Evolutionary conservation across 2,329 filamentous ascomycete species (phyloP).

Genomic region (Phaeosphaeriaceae sp.): DNA sequence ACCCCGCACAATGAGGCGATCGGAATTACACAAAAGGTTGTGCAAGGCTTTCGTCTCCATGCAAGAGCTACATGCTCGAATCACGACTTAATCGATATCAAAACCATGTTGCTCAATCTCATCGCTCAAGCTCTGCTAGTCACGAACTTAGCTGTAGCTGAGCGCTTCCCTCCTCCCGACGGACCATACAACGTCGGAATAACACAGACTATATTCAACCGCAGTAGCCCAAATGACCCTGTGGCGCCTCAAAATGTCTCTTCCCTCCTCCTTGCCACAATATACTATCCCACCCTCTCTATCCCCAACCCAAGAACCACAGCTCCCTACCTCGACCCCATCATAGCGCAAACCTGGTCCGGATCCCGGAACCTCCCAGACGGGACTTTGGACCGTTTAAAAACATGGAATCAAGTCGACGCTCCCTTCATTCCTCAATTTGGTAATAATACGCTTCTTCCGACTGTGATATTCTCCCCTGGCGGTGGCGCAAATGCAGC

Average conservation of each 20-base stretch:
- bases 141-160: conserved; percentile 1
- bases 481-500: conserved; percentile 22
- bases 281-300: conserved; percentile 30
- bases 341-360: conserved; percentile 22
- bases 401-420: neutral
- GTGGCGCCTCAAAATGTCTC: conserved; percentile 19
- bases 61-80: neutral
- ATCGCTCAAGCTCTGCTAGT: neutral
- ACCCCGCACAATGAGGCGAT: too few species aligned
- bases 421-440: conserved; percentile 1
- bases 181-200: conserved; percentile 29
- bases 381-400: neutral
- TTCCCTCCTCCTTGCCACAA: conserved; percentile 22
- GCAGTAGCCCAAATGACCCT: conserved; percentile 27
- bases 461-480: conserved; percentile 26
- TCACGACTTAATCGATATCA: neutral
- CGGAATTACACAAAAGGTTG: too few species aligned
- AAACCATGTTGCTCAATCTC: neutral
- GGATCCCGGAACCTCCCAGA: conserved; percentile 11
- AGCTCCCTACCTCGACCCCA: conserved; percentile 29
- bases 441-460: conserved; percentile 10
- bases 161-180: conserved; percentile 15
- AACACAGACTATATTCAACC: conserved; percentile 29
- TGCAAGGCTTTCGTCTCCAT: too few species aligned
- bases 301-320: conserved; percentile 15